Conservation (phyloP, 2,329 filamentous ascomycete species). For the Fusarium burgessii region DNA sequence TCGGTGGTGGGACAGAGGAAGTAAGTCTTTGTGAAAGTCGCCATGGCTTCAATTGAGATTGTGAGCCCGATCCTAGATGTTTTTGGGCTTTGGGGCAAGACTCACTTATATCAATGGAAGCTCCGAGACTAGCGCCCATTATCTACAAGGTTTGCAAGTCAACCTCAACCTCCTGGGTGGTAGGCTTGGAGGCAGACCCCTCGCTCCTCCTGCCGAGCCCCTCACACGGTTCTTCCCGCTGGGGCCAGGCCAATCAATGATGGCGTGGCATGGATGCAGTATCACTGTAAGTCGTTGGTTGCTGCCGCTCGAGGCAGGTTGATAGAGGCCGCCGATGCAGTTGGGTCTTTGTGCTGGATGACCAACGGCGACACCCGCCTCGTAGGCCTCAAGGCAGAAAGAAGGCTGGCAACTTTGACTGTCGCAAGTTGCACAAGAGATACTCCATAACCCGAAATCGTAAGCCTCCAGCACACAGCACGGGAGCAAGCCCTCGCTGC, state of each 20-base stretch:
- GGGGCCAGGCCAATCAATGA: background rate
- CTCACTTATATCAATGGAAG: background rate
- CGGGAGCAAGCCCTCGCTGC: background rate
- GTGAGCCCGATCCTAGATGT: background rate
- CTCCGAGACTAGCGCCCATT: background rate
- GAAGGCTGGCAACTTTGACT: background rate
- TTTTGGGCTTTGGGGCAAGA: background rate
- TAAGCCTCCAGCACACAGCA: background rate
- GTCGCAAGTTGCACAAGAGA: background rate
- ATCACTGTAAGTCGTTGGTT: background rate
- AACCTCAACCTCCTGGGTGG: too few species aligned
- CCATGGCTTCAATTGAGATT: background rate
- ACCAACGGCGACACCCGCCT: background rate
- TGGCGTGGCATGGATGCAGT: background rate
- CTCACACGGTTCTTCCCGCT: background rate
- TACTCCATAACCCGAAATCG: background rate
- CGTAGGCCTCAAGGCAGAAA: background rate
- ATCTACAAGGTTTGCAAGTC: background rate
- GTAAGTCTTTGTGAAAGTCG: background rate
- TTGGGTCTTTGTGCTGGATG: background rate
- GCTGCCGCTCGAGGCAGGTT: background rate
- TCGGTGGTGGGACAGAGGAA: background rate
- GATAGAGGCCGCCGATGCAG: background rate
- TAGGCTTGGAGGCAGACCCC: background rate
- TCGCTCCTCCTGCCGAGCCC: background rate